Conservation (phyloP, 2,329 filamentous ascomycete genomes). For the Didymella glomerata region DNA sequence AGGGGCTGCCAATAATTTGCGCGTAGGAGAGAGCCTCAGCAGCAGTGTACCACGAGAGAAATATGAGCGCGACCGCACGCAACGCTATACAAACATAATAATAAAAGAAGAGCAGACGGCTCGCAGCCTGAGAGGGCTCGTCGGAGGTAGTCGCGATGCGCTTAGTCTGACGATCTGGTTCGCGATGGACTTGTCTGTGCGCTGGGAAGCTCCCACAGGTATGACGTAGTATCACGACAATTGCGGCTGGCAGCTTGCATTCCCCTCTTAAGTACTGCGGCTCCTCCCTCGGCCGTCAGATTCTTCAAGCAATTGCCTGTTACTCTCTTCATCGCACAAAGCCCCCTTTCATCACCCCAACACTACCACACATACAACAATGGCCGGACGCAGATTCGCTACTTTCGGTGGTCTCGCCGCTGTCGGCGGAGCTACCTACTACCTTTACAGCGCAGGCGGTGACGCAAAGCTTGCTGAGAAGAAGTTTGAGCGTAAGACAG, state of each 20-base stretch:
- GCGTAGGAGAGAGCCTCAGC: slow-evolving; percentile 13
- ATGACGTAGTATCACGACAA: slow-evolving; percentile 18
- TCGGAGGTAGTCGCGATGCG: not conserved
- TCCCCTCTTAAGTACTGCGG: slow-evolving; percentile 40
- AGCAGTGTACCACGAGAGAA: slow-evolving; percentile 5
- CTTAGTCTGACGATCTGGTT: slow-evolving; percentile 22
- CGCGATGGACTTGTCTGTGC: slow-evolving; percentile 19
- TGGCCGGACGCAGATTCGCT: slow-evolving; percentile 40
- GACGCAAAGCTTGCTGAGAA: slow-evolving; percentile 83
- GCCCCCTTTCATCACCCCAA: slow-evolving; percentile 9
- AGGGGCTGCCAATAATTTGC: slow-evolving; percentile 27
- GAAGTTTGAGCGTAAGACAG: slow-evolving; percentile 77
- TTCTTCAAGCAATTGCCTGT: slow-evolving; percentile 18
- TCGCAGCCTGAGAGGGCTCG: not conserved
- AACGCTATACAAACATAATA: slow-evolving; percentile 11
- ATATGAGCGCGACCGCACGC: not conserved
- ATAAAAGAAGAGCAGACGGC: not conserved
- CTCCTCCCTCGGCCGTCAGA: slow-evolving; percentile 11
- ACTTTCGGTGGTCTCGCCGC: slow-evolving; percentile 50
- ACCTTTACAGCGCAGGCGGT: slow-evolving; percentile 88
- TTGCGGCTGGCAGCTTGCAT: slow-evolving; percentile 3
- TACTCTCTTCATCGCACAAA: slow-evolving; percentile 18
- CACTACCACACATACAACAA: slow-evolving; percentile 25
- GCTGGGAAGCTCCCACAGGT: not conserved
- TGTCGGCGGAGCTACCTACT: slow-evolving; percentile 77